Conservation (phyloP, 768 basidiomycete genomes). For the Pholiota conissans region DNA sequence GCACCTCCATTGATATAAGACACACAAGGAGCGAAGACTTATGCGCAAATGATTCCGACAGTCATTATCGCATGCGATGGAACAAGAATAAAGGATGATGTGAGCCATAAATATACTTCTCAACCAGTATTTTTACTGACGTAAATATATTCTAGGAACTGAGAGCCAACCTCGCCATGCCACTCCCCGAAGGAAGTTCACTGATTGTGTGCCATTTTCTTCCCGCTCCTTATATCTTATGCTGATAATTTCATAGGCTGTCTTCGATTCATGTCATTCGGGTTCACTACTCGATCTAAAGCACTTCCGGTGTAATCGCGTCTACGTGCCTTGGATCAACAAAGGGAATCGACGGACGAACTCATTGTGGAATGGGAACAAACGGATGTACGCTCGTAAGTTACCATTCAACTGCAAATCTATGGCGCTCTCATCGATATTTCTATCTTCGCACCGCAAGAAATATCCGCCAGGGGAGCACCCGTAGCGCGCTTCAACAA, state of each 20-base stretch:
- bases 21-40: too few relatives aligned
- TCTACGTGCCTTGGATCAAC: slow-evolving; percentile 47
- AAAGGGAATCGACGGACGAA: slow-evolving; percentile 39
- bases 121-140: too few relatives aligned
- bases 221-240: slow-evolving; percentile 4
- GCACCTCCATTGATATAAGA: slow-evolving; percentile 4
- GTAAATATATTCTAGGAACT: too few relatives aligned
- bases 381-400: slow-evolving; percentile 15
- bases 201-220: slow-evolving; percentile 24
- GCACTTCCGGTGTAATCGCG: slow-evolving; percentile 43
- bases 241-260: slow-evolving; percentile 18
- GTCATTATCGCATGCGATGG: slow-evolving; percentile 42
- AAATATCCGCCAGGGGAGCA: slow-evolving; percentile 6
- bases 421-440: not conserved
- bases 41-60: too few relatives aligned
- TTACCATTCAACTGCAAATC: not conserved
- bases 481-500: slow-evolving; percentile 2
- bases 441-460: not conserved
- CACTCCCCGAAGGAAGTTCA: slow-evolving; percentile 34
- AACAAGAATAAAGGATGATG: slow-evolving; percentile 37
- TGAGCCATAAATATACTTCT: slow-evolving; percentile 12
- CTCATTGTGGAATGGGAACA: slow-evolving; percentile 30
- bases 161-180: slow-evolving; percentile 32
- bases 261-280: slow-evolving; percentile 43
- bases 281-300: slow-evolving; percentile 38